Percentiles rank a stretch among this genome's conserved stretches.
Evolutionary conservation across 345 rosid species (phyloP).

Genomic region (Euphorbia tirucalli): DNA sequence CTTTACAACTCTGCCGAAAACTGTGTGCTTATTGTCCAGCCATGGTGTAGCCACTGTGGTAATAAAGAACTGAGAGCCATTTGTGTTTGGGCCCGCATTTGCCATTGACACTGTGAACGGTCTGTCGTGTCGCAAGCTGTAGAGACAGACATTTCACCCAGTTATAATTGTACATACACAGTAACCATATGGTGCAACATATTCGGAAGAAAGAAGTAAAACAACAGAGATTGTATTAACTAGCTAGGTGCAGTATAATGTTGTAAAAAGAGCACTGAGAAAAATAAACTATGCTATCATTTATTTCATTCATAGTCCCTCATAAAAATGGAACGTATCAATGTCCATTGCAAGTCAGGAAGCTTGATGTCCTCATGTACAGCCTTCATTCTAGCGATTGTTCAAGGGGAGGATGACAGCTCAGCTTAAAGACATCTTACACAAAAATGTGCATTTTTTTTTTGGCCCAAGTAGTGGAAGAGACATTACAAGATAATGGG

Average conservation of each 20-base stretch:
- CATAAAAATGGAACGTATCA: background rate
- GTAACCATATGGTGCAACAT: background rate
- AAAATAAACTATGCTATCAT: background rate
- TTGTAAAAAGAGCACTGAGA: background rate
- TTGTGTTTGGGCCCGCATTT: conserved; percentile 87
- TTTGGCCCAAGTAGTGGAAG: background rate
- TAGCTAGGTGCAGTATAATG: background rate
- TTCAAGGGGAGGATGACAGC: background rate
- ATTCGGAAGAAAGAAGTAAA: background rate
- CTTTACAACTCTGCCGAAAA: conserved; percentile 85
- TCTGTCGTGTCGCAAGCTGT: conserved; percentile 89
- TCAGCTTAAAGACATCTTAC: background rate
- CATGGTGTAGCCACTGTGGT: conserved; percentile 98
- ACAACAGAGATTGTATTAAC: background rate
- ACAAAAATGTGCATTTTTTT: background rate
- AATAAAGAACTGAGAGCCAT: conserved; percentile 91
- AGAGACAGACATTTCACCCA: conserved; percentile 19
- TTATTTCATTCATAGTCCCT: background rate
- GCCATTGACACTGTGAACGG: conserved; percentile 97
- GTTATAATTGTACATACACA: background rate
- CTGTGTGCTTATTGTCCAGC: conserved; percentile 96
- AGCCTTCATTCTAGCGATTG: too few relatives aligned
- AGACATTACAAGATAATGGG: background rate
- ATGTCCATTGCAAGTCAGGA: background rate
- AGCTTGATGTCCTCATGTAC: background rate